Percentiles rank a stretch among this genome's conserved stretches.
These are phyloP conservation scores for Daldinia vernicosa DNA, from an alignment of 495 filamentous ascomycete species.

Conservation along the genomic window DNA sequence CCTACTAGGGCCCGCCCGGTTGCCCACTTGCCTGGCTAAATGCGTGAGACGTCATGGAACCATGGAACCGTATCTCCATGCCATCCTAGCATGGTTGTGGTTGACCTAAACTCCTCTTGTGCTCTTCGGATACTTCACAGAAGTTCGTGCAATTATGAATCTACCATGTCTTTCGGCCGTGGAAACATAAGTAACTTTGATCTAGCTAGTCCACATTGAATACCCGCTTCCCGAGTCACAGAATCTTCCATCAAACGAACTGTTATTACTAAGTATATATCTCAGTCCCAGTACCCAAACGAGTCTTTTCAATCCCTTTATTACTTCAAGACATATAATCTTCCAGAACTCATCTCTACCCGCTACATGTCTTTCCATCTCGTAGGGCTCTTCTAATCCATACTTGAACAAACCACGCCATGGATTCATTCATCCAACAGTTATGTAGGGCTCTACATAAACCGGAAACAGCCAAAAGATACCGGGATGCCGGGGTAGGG, in stretches of 20 bases:
- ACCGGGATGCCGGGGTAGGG: constrained; percentile 40
- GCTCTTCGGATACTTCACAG: constrained; percentile 15
- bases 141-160: constrained; percentile 21
- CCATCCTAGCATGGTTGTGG: constrained; percentile 9
- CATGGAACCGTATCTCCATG: constrained; percentile 33
- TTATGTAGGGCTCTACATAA: constrained; percentile 38
- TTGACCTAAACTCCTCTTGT: constrained; percentile 17
- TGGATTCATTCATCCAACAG: constrained; percentile 29
- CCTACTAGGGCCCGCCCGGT: constrained; percentile 31
- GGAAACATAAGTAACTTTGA: constrained; percentile 11
- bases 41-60: constrained; percentile 37
- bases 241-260: constrained; percentile 23
- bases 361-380: constrained; percentile 36
- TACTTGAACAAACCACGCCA: constrained; percentile 19
- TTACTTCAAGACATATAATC: constrained; percentile 31
- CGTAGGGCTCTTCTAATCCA: constrained; percentile 28
- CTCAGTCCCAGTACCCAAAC: neutral
- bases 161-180: constrained; percentile 11
- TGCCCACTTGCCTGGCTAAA: constrained; percentile 28
- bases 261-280: constrained; percentile 31
- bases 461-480: constrained; percentile 33
- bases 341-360: neutral
- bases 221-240: neutral
- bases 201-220: neutral
- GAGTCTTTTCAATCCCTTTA: constrained; percentile 18